Percentiles rank a stretch among this genome's conserved stretches.
Evolutionary conservation across 78 protist species (phyloP).

Genomic region (Dictyostelium brefeldianum): DNA sequence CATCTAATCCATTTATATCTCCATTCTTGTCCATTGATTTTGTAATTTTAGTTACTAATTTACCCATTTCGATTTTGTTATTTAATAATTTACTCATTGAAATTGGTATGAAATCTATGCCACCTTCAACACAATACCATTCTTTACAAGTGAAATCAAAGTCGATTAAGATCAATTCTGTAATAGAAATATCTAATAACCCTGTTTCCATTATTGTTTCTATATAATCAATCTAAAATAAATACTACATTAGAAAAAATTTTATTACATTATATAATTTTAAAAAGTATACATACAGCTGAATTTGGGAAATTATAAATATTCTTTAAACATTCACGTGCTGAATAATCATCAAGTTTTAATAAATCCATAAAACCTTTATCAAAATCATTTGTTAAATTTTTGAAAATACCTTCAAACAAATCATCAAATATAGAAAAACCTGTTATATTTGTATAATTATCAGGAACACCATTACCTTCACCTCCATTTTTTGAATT

Average conservation of each 20-base stretch:
- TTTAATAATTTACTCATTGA: background rate
- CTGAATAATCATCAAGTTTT: background rate
- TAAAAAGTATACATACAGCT: background rate
- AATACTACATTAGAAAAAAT: background rate
- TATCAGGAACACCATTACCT: constrained; percentile 1
- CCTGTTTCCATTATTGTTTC: background rate
- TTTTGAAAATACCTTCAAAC: background rate
- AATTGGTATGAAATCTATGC: background rate
- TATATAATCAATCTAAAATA: background rate
- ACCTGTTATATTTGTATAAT: background rate
- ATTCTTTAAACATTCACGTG: background rate
- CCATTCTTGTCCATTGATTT: background rate
- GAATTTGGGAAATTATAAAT: background rate
- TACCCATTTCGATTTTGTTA: background rate
- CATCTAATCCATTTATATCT: background rate
- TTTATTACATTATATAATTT: background rate
- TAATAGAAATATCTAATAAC: background rate
- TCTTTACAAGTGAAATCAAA: constrained; percentile 21
- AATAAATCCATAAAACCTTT: background rate
- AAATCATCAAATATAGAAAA: background rate
- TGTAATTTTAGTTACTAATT: background rate
- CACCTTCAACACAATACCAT: constrained; percentile 16
- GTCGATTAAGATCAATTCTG: background rate
- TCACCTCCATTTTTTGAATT: background rate
- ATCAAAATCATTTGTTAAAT: constrained; percentile 21